Base-by-base conservation (phyloP, 768 basidiomycete genomes). In the Trametes sanguinea region DNA sequence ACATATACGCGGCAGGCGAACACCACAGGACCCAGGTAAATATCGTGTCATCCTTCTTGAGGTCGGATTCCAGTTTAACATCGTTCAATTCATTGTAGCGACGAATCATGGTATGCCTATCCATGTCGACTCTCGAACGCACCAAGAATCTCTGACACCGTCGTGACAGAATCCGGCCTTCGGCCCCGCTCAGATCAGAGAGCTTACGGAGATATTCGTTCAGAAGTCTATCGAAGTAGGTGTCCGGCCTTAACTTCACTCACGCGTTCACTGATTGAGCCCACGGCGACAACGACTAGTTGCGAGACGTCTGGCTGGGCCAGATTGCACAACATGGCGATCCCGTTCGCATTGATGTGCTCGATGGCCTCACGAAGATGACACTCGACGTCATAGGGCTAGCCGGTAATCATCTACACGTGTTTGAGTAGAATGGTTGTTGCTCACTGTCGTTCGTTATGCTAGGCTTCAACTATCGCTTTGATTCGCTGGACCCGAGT, bases 141-240 rank as follows among this genome's bases (percentile, higher is more conserved):
- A 2, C 0, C 13, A n/a, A 10, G 44, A 11, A 17, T 6, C 32
- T n/a, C 6, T 35, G 1, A 6, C 33, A 35, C 17, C 22, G 2
- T 37, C 11, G 35, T 17, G 10, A 17, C 43, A 80, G 87, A 89
- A 88, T 63, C 87, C 87, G 11, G 86, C 87, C 0, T 90, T 90
- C 65, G 85, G 87, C 1, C 77, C 79, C 2, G 72, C 78, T 1
- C 86, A 88, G 66, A 78, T 89, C 35, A 76, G 86, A 3, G 83
- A 81, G 43, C 68, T 88, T 7, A 84, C 84, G 0, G 77, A 76
- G 11, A 81, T 84, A 9, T 88, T 89, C 61, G 64, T 85, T 2
- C 77, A 80, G 4, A 88, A 87, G 69, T 73, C 87, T 0, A 65
- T 78, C 0, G 71, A 82, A 70, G 86, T 84, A 6, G 6, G 35